phyloP scores from a whole-genome alignment of 2,329 filamentous ascomycete species.

The Monosporascus cannonballus region DNA sequence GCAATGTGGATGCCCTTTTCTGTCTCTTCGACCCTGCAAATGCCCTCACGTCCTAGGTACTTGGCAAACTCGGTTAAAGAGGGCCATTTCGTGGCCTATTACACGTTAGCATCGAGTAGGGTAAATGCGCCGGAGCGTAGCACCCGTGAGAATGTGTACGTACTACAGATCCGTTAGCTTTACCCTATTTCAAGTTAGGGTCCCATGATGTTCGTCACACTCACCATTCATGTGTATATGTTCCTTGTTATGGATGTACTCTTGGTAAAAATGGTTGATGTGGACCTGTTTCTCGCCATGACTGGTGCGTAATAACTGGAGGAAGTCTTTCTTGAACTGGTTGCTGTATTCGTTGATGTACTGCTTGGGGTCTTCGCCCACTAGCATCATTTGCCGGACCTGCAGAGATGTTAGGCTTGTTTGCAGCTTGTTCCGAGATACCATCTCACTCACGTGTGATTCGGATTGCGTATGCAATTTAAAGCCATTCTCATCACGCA shows the following conservation, averaged over 20 bases:
- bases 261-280: slow-evolving; percentile 91
- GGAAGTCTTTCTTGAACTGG: slow-evolving; percentile 76
- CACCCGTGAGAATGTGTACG: background rate
- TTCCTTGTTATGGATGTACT: slow-evolving; percentile 81
- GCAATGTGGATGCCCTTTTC: slow-evolving; percentile 78
- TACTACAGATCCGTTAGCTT: background rate
- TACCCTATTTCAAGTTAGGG: background rate
- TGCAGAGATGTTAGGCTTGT: slow-evolving; percentile 5
- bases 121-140: too few relatives aligned
- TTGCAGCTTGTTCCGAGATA: background rate
- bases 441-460: slow-evolving; percentile 53
- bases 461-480: slow-evolving; percentile 84
- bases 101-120: too few relatives aligned
- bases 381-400: slow-evolving; percentile 76
- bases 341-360: slow-evolving; percentile 76
- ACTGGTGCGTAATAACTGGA: slow-evolving; percentile 69
- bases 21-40: slow-evolving; percentile 85
- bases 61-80: slow-evolving; percentile 88
- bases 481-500: slow-evolving; percentile 83
- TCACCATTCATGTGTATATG: slow-evolving; percentile 80
- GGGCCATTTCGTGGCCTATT: slow-evolving; percentile 70
- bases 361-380: slow-evolving; percentile 82
- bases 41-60: slow-evolving; percentile 74
- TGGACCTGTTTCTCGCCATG: slow-evolving; percentile 89
- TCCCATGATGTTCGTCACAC: background rate